phyloP scores from a whole-genome alignment of 2,329 filamentous ascomycete species.

The Hypoxylon sp. region DNA sequence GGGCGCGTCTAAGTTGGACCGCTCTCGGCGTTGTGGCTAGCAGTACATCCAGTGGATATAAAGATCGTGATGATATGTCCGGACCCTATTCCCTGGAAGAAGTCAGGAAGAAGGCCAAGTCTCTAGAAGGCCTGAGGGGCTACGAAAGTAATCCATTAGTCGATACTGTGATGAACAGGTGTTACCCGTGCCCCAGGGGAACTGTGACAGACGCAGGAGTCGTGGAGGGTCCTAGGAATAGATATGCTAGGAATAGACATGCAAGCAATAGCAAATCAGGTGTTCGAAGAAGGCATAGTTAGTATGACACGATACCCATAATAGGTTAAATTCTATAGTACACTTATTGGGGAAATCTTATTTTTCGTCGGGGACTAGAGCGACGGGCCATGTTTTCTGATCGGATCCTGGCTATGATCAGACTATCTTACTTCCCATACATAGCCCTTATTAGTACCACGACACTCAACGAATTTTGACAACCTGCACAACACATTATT shows the following conservation, averaged over 20 bases:
- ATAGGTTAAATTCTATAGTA: neutral
- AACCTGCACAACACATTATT: neutral
- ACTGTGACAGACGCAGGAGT: neutral
- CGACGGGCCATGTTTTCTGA: neutral
- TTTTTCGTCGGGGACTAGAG: neutral
- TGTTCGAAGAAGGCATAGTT: conserved; percentile 6
- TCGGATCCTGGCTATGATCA: neutral
- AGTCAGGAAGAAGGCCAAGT: conserved; percentile 37
- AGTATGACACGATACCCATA: neutral
- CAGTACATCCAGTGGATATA: conserved; percentile 40
- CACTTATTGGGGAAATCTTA: neutral
- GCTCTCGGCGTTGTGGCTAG: conserved; percentile 56
- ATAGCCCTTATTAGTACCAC: neutral
- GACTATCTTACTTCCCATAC: neutral
- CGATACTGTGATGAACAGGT: conserved; percentile 26
- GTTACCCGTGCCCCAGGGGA: neutral
- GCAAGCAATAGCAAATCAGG: neutral
- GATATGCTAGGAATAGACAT: neutral
- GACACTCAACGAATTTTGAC: neutral
- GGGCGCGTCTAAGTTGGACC: conserved; percentile 59
- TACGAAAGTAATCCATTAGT: conserved; percentile 45
- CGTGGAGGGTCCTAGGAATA: neutral
- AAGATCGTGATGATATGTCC: conserved; percentile 53
- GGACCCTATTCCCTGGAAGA: conserved; percentile 52
- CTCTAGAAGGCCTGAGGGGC: conserved; percentile 41